These are phyloP conservation scores for Telfairia occidentalis DNA, from an alignment of 331 rosid genomes.

Conservation along the genomic window DNA sequence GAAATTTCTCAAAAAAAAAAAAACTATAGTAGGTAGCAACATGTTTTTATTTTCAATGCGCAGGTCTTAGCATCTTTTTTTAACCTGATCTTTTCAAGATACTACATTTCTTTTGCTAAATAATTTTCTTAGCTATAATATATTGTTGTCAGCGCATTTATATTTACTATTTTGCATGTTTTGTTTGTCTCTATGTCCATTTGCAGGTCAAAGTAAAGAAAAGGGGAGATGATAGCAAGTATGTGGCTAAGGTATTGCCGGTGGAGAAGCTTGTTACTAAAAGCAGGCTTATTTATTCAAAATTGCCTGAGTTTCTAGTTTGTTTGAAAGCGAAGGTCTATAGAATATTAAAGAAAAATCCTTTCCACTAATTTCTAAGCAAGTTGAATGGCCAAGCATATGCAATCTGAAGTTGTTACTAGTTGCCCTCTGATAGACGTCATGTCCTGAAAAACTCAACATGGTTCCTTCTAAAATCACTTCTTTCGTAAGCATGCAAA, in stretches of 20 bases:
- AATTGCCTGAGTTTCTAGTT: background rate
- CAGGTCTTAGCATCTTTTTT: background rate
- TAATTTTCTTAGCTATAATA: background rate
- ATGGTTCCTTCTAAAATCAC: background rate
- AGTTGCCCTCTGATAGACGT: background rate
- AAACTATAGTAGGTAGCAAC: background rate
- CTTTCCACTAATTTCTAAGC: background rate
- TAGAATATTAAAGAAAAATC: background rate
- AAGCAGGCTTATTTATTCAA: background rate
- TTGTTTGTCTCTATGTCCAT: background rate
- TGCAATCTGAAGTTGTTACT: background rate
- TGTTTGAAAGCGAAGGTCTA: background rate
- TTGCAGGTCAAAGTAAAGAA: constrained; percentile 91
- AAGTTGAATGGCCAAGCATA: background rate
- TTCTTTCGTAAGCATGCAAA: background rate
- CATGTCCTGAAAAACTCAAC: constrained; percentile 2
- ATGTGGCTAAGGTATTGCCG: constrained; percentile 78
- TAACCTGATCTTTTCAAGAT: background rate
- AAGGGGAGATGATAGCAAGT: constrained; percentile 95
- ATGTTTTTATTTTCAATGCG: background rate
- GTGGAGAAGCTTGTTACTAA: background rate
- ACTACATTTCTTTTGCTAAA: background rate
- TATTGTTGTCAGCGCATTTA: background rate
- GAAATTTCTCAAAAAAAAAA: background rate
- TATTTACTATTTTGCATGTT: background rate